Evolutionary conservation across 1,284 basidiomycete genomes (phyloP).

Genomic region (Gymnopus androsaceus): DNA sequence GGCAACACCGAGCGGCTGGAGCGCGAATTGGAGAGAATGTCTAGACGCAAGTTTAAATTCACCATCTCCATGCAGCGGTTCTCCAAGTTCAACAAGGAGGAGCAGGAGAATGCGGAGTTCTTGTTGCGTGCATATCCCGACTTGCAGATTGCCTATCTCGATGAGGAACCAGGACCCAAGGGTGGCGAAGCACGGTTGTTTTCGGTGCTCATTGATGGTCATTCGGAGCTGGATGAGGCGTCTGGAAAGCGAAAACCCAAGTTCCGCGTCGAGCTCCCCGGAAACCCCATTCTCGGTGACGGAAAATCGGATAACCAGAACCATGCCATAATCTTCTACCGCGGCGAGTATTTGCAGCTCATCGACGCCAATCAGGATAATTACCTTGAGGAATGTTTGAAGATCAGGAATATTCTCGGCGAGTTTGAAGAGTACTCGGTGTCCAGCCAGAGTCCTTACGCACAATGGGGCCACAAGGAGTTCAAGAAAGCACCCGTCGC

Average conservation of each 20-base stretch:
- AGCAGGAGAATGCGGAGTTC: slow-evolving; percentile 98
- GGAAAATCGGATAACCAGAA: slow-evolving; percentile 99
- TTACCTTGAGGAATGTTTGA: slow-evolving; percentile 98
- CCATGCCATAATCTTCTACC: slow-evolving; percentile 98
- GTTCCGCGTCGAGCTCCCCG: slow-evolving; percentile 96
- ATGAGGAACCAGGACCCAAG: slow-evolving; percentile 90
- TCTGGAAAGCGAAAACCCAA: slow-evolving; percentile 94
- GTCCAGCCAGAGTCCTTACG: slow-evolving; percentile 93
- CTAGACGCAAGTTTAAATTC: slow-evolving; percentile 98
- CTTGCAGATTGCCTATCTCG: slow-evolving; percentile 97
- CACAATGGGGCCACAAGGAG: slow-evolving; percentile 90
- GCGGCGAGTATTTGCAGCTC: slow-evolving; percentile 97
- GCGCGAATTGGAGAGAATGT: slow-evolving; percentile 96
- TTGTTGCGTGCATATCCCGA: slow-evolving; percentile 97
- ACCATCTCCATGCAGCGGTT: slow-evolving; percentile 99
- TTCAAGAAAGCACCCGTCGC: slow-evolving; percentile 92
- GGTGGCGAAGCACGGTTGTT: slow-evolving; percentile 91
- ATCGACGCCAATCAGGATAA: slow-evolving; percentile 99
- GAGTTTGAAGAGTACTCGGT: slow-evolving; percentile 97
- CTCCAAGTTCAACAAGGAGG: slow-evolving; percentile 99
- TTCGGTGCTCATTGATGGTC: slow-evolving; percentile 95
- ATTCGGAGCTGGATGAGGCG: slow-evolving; percentile 91
- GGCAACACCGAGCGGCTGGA: slow-evolving; percentile 97
- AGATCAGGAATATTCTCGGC: slow-evolving; percentile 96
- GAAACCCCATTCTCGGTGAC: slow-evolving; percentile 99